These are phyloP conservation scores for Luzula sylvatica DNA, from an alignment of 176 grass and related monocot genomes.

Conservation along the genomic window DNA sequence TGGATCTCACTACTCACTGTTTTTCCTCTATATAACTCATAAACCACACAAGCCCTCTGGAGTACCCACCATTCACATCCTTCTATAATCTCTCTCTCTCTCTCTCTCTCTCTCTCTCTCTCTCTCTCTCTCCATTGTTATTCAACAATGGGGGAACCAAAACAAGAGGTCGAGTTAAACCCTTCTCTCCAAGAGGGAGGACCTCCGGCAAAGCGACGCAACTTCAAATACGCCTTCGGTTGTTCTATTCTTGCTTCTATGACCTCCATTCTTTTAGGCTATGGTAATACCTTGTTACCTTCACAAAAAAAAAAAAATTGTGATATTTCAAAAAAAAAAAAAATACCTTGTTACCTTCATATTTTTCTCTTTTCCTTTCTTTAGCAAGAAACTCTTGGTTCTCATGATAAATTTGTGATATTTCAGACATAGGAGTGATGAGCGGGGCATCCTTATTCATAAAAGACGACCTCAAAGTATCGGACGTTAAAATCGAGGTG, in stretches of 20 bases:
- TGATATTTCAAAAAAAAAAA: too few relatives aligned
- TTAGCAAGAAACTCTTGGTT: slow-evolving; percentile 11
- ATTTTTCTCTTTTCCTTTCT: background rate
- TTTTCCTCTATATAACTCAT: slow-evolving; percentile 13
- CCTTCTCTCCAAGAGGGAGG: slow-evolving; percentile 24
- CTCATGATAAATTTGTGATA: background rate
- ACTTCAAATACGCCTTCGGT: slow-evolving; percentile 40
- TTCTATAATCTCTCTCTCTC: background rate
- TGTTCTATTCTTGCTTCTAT: slow-evolving; percentile 82
- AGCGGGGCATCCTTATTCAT: slow-evolving; percentile 61
- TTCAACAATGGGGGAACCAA: slow-evolving; percentile 13
- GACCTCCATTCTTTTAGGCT: slow-evolving; percentile 81
- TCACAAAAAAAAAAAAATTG: too few relatives aligned
- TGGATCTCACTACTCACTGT: background rate
- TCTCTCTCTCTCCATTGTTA: slow-evolving; percentile 9
- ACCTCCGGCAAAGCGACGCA: slow-evolving; percentile 33
- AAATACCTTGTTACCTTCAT: background rate
- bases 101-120: slow-evolving; percentile 1
- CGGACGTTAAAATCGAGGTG: slow-evolving; percentile 42
- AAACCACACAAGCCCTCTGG: background rate
- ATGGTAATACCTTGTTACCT: slow-evolving; percentile 22
- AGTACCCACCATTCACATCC: background rate
- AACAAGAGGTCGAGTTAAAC: background rate
- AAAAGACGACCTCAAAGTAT: slow-evolving; percentile 37
- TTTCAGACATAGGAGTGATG: slow-evolving; percentile 77